Base-by-base conservation (phyloP, 306 rosid genomes). In the Vigna mungo region DNA sequence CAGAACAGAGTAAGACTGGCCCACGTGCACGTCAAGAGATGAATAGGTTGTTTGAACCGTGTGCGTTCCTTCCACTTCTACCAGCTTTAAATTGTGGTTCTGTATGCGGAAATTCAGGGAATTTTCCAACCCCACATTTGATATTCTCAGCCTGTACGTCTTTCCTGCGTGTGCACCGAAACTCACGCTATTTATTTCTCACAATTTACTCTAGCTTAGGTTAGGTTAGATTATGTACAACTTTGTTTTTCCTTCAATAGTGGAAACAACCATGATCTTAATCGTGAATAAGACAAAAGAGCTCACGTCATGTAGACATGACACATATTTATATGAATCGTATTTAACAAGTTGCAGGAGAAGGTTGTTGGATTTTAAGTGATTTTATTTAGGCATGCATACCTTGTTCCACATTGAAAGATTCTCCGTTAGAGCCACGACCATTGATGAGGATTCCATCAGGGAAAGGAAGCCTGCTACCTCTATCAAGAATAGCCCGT, bases 21-120 rank as follows among this genome's bases (percentile, higher is more conserved):
- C 99, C 6, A 87, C 90, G 49, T 95, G 99, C 17, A 95, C 91
- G 46, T 95, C 99, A 3, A 95, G 88, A 46, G 97, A 95, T 17
- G 99, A 95, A 87, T 83, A 95, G 0, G 92, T 85, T 0, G 88
- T 88, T 80, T 95, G 99, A 60, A 95, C 89, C 14, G 97, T 90
- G 84, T 95, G 99, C 46, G 96, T 92, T 85, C 99, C 99, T 81
- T 95, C 99, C 63, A 95, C 99, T 79, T 95, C 99, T 1, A 89
- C 97, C 76, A 92, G 63, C 85, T 84, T 95, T 83, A 95, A 2
- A 23, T 80, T 90, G 89, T 95, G 99, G 73, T 87, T 82, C 75
- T 89, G 92, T 48, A 95, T 95, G 27, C 97, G 87, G 62, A 95
- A 92, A 83, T 95, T 95, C 7, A 95, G 94, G 0, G 99, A 89